A percentile compares a stretch with the other conserved stretches of the same genome.
Evolutionary conservation across 495 filamentous ascomycete species (phyloP).

Genomic region (Articulospora tetracladia): DNA sequence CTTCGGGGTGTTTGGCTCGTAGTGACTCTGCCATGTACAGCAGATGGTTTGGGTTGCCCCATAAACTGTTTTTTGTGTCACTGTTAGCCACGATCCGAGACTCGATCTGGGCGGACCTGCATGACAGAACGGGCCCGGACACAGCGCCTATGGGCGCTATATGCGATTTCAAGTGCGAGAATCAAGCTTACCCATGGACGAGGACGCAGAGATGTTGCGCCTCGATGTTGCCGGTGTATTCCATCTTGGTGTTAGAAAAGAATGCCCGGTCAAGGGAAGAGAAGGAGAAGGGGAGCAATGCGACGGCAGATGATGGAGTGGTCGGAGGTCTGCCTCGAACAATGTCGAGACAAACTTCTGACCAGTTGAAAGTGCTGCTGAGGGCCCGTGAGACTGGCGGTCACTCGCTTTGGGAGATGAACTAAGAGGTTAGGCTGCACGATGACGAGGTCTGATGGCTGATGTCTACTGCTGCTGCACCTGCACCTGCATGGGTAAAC

Average conservation of each 20-base stretch:
- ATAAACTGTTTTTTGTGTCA: constrained; percentile 52
- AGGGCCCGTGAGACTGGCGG: not conserved
- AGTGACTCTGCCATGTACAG: constrained; percentile 65
- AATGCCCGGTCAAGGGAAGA: constrained; percentile 24
- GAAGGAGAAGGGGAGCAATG: constrained; percentile 28
- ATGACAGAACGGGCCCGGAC: not conserved
- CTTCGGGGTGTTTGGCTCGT: constrained; percentile 55
- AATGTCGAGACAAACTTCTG: constrained; percentile 14
- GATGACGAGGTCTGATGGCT: not conserved
- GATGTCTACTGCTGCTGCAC: not conserved
- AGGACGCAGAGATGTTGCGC: constrained; percentile 81
- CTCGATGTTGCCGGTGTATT: constrained; percentile 33
- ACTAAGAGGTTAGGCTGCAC: constrained; percentile 3
- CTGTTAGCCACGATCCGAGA: not conserved
- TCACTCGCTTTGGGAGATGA: not conserved
- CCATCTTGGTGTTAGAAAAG: constrained; percentile 23
- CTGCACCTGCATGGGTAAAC: not conserved
- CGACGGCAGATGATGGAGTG: constrained; percentile 1
- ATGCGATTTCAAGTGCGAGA: not conserved
- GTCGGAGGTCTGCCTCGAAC: constrained; percentile 12
- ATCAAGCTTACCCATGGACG: constrained; percentile 74
- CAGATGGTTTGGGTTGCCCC: constrained; percentile 90
- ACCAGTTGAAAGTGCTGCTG: constrained; percentile 3
- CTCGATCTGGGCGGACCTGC: not conserved
- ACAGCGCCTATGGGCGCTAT: not conserved